Conservation (phyloP, 345 rosid genomes). For the Ailanthus altissimus region DNA sequence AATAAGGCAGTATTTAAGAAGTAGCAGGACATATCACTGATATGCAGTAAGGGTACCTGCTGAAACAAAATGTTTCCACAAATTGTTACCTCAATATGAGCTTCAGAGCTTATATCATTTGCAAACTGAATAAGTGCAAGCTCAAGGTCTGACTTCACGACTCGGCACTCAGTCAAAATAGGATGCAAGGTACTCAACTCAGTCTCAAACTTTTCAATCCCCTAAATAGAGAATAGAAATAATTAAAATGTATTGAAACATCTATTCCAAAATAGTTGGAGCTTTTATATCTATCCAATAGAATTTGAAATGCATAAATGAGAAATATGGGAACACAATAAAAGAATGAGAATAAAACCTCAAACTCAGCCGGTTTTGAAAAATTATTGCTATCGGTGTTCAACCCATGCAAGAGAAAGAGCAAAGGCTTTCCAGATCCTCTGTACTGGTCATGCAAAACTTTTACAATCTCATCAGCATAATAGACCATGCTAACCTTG, state of each 20-base stretch:
- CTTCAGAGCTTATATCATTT: conserved; percentile 95
- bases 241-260: conserved; percentile 1
- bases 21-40: not conserved
- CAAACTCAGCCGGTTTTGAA: conserved; percentile 79
- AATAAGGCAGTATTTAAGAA: not conserved
- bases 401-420: conserved; percentile 83
- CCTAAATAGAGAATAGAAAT: conserved; percentile 48
- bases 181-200: conserved; percentile 82
- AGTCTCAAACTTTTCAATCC: conserved; percentile 62
- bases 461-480: conserved; percentile 68
- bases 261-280: not conserved
- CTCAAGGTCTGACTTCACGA: conserved; percentile 74
- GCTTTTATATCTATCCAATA: not conserved
- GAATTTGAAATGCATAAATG: conserved; percentile 6
- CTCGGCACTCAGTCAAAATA: conserved; percentile 92
- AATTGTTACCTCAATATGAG: conserved; percentile 74
- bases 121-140: conserved; percentile 89
- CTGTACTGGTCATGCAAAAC: conserved; percentile 51
- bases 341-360: conserved; percentile 46
- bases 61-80: not conserved
- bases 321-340: conserved; percentile 14
- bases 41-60: not conserved
- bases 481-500: conserved; percentile 63
- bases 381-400: conserved; percentile 83
- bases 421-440: conserved; percentile 58